Base-by-base conservation (phyloP, 192 early-diverging fungal genomes). In the Coemansia aciculifera region DNA sequence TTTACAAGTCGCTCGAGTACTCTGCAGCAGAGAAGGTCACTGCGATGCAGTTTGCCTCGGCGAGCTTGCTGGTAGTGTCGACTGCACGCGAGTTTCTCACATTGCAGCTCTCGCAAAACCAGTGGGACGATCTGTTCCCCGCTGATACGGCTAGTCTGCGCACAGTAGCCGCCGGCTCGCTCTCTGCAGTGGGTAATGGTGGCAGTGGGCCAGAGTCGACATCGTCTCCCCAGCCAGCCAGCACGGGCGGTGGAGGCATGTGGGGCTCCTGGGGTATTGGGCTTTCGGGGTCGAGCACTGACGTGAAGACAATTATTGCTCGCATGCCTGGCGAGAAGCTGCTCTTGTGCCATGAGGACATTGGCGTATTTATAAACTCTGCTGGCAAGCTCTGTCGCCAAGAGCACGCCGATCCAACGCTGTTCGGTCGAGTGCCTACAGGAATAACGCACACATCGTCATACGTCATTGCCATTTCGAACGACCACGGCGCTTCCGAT, bases 1-100 rank as follows among this genome's bases (percentile, higher is more conserved):
- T 90, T 60, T 71, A 75, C 54, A 85, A 89, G 63, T 88, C 63
- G n/a, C 74, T 92, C 87, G 92, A 93, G 71, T 81, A 89, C 62
- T 59, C 83, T 31, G 78, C 91, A 11, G 81, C 90, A 0, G 93
- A 98, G 51, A 85, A 85, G 21, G 85, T 94, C 31, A 78, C 84
- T 39, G 83, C 91, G 12, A 86, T 98, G 85, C 84, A 86, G 39
- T 98, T 93, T 91, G 84, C 92, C 17, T 86, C 89, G 2, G 78
- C 85, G 0, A 87, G 84, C 23, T 86, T 88, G 63, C 78, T 96
- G 34, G 64, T 69, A 12, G 59, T 84, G 64, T 72, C 81, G 15
- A 79, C 81, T 1, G 74, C 81, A 1, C 69, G 74, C 31, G 81
- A 84, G 68, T 84, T 84, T 44, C 62, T 84, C 64, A 76, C 77